Evolutionary conservation across 768 basidiomycete genomes (phyloP), one percentile per base, ranked within the genome.

Genomic region (Rhodotorula toruloides): DNA sequence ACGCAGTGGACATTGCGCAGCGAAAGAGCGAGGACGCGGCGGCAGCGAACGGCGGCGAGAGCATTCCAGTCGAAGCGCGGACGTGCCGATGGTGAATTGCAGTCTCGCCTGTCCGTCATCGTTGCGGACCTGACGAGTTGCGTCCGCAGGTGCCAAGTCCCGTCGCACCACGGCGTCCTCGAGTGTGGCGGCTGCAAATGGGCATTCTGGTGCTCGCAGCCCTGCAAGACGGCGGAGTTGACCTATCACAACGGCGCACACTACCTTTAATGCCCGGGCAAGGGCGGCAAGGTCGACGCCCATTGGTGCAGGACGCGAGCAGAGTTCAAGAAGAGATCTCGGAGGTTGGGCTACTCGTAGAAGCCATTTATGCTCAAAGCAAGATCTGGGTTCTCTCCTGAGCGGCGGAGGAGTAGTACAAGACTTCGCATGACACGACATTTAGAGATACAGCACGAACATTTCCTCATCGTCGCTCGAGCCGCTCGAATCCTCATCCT

Each of bases 181-280:
- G 56, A 27, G 21, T 64, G 63, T 44, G 37, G 49, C 19, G 32
- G 42, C 27, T 64, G 63, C 42, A 27, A 58, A 14, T 64, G 56
- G 56, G 63, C 42, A 17, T 58, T 47, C 36, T 64, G 63, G 63
- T 64, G 63, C 43, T 53, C 42, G 16, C 63, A 64, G 43, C 13
- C 63, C 2, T 64, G 63, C 56, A 64, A 58, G 43, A 58, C 56
- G 25, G 63, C 63, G 12, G 63, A 64, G 49, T 27, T 64, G 25
- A 58, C 50, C 14, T 58, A 21, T n/a, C n/a, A n/a, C n/a, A n/a
- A n/a, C n/a, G n/a, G n/a, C n/a, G n/a, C n/a, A n/a, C n/a, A n/a
- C n/a, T n/a, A n/a, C n/a, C n/a, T n/a, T n/a, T n/a, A n/a, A n/a
- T n/a, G n/a, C n/a, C n/a, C n/a, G n/a, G n/a, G n/a, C n/a, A n/a